A percentile compares a stretch with the other conserved stretches of the same genome.
Evolutionary conservation across 495 filamentous ascomycete genomes (phyloP).

Genomic region (Neurospora tetrasperma): DNA sequence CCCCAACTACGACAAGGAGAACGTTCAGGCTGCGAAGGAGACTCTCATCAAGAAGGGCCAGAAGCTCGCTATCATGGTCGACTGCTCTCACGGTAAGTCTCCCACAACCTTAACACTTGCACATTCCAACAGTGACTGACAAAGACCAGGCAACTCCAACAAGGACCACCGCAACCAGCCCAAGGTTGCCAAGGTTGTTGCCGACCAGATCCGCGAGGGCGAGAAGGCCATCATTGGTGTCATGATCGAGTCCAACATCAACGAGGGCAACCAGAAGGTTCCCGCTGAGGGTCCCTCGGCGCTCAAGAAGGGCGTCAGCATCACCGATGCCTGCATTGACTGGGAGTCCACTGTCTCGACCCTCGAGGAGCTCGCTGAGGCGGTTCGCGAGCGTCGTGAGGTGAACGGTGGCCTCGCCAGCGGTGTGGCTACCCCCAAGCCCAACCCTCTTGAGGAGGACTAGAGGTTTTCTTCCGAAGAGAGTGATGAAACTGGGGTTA

Average conservation of each 20-base stretch:
- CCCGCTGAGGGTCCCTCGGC: constrained; percentile 68
- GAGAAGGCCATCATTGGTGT: constrained; percentile 86
- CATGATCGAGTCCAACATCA: constrained; percentile 98
- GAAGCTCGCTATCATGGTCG: constrained; percentile 88
- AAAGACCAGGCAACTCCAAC: constrained; percentile 52
- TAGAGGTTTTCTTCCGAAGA: constrained; percentile 10
- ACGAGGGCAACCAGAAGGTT: constrained; percentile 92
- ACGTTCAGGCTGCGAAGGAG: constrained; percentile 67
- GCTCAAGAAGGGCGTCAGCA: constrained; percentile 86
- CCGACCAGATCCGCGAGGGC: constrained; percentile 76
- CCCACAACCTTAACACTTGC: not conserved
- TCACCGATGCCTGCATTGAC: constrained; percentile 95
- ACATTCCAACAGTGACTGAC: constrained; percentile 8
- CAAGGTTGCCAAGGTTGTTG: constrained; percentile 71
- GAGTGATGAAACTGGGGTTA: not conserved
- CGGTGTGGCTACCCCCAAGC: constrained; percentile 17
- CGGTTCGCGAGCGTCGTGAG: constrained; percentile 66
- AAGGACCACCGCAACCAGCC: constrained; percentile 85
- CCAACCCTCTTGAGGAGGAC: constrained; percentile 35
- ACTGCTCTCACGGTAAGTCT: constrained; percentile 79
- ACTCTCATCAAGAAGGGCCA: constrained; percentile 76
- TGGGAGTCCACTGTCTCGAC: constrained; percentile 83
- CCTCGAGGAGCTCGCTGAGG: constrained; percentile 76
- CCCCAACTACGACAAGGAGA: constrained; percentile 89
- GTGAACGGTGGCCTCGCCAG: constrained; percentile 20